A percentile compares a stretch with the other conserved stretches of the same genome.
Evolutionary conservation across 257 asterid species (phyloP).

Genomic region (Ophiorrhiza pumila): DNA sequence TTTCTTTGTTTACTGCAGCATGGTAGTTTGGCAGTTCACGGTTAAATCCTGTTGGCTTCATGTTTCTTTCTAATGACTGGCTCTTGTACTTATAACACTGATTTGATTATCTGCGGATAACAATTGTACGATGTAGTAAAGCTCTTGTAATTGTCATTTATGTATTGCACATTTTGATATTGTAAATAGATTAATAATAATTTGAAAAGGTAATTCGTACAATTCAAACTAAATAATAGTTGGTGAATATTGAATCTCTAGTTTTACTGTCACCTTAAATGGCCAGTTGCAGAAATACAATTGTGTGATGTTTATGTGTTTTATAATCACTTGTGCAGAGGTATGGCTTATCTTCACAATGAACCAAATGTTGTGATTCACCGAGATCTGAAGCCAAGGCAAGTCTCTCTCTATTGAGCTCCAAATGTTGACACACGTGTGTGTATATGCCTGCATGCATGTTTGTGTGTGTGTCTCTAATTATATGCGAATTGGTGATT

Average conservation of each 20-base stretch:
- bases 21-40: not conserved
- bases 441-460: no score
- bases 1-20: not conserved
- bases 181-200: not conserved
- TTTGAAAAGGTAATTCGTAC: not conserved
- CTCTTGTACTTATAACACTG: not conserved
- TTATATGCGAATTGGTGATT: not conserved
- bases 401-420: constrained; percentile 24
- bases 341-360: constrained; percentile 98
- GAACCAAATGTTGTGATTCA: constrained; percentile 96
- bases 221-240: not conserved
- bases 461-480: not conserved
- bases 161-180: not conserved
- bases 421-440: not conserved
- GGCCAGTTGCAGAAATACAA: not conserved
- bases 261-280: not conserved
- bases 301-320: not conserved
- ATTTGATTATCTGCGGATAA: not conserved
- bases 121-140: not conserved
- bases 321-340: constrained; percentile 52
- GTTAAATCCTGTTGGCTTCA: not conserved
- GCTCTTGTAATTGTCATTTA: not conserved
- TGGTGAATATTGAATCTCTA: not conserved
- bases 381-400: constrained; percentile 98
- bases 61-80: not conserved